Evolutionary conservation across 768 basidiomycete genomes (phyloP).

Genomic region (Termitomyces eurrhizus): DNA sequence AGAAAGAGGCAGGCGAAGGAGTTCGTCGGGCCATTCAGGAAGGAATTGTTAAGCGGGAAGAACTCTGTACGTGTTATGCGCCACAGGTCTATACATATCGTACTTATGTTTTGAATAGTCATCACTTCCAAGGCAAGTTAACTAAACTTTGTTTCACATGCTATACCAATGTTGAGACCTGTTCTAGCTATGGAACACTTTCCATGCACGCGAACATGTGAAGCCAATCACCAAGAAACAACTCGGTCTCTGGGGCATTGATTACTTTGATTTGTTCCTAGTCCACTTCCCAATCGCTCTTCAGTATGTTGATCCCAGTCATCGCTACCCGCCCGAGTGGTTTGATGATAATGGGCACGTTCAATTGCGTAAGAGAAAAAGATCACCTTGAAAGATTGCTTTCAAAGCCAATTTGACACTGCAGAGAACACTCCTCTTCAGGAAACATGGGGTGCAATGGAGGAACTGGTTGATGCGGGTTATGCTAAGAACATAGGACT

Average conservation of each 20-base stretch:
- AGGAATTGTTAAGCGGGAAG: slow-evolving; percentile 83
- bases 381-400: background rate
- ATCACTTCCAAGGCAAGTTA: slow-evolving; percentile 73
- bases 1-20: slow-evolving; percentile 81
- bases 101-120: slow-evolving; percentile 34
- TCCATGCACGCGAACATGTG: slow-evolving; percentile 75
- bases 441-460: slow-evolving; percentile 85
- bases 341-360: slow-evolving; percentile 68
- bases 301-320: slow-evolving; percentile 70
- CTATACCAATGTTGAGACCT: background rate
- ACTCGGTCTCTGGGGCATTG: slow-evolving; percentile 77
- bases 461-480: slow-evolving; percentile 69
- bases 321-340: slow-evolving; percentile 85
- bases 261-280: slow-evolving; percentile 78
- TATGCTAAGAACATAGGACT: slow-evolving; percentile 77
- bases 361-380: slow-evolving; percentile 44
- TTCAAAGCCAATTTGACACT: background rate
- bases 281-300: slow-evolving; percentile 87
- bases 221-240: slow-evolving; percentile 55
- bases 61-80: slow-evolving; percentile 51
- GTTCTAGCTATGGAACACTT: slow-evolving; percentile 80
- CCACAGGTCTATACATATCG: background rate
- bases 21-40: slow-evolving; percentile 74
- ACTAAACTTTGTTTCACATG: background rate
- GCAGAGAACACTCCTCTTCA: slow-evolving; percentile 65